Conservation (phyloP, 2,329 filamentous ascomycete genomes). For the Monosporascus ibericus region DNA sequence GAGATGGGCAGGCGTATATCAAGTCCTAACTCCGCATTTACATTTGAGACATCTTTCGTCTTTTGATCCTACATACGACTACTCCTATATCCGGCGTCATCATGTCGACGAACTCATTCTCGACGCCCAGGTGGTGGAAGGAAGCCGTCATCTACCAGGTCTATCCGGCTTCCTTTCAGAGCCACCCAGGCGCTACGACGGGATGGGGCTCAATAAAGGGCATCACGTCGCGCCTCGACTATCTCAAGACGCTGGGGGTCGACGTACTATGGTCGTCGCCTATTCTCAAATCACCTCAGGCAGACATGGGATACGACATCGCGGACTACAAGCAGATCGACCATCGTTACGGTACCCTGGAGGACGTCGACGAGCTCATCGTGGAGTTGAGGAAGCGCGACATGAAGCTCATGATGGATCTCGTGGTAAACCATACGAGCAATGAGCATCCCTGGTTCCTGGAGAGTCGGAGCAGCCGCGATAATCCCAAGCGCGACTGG, state of each 20-base stretch:
- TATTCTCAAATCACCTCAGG: slow-evolving; percentile 57
- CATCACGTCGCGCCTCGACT: slow-evolving; percentile 56
- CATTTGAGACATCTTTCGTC: too few species aligned
- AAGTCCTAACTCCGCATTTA: too few species aligned
- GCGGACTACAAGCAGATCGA: slow-evolving; percentile 62
- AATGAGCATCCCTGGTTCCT: slow-evolving; percentile 68
- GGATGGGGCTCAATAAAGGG: slow-evolving; percentile 58
- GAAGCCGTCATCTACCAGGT: slow-evolving; percentile 53
- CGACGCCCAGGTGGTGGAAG: slow-evolving; percentile 44
- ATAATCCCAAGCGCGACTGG: slow-evolving; percentile 63
- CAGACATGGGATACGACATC: slow-evolving; percentile 68
- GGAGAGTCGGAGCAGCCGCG: slow-evolving; percentile 54
- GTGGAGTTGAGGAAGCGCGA: slow-evolving; percentile 52
- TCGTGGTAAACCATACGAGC: slow-evolving; percentile 74
- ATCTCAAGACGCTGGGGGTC: slow-evolving; percentile 54
- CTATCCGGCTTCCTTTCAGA: slow-evolving; percentile 52
- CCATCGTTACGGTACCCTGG: slow-evolving; percentile 58
- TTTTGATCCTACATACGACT: too few species aligned
- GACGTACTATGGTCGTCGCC: slow-evolving; percentile 64
- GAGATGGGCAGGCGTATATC: too few species aligned
- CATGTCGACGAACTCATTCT: neutral
- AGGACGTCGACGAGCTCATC: slow-evolving; percentile 59
- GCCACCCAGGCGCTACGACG: slow-evolving; percentile 44
- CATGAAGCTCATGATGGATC: slow-evolving; percentile 67
- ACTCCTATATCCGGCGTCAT: too few species aligned